Percentiles rank a stretch among this genome's conserved stretches.
Evolutionary conservation across 2,329 filamentous ascomycete genomes (phyloP).

Genomic region (Venturia asperata): DNA sequence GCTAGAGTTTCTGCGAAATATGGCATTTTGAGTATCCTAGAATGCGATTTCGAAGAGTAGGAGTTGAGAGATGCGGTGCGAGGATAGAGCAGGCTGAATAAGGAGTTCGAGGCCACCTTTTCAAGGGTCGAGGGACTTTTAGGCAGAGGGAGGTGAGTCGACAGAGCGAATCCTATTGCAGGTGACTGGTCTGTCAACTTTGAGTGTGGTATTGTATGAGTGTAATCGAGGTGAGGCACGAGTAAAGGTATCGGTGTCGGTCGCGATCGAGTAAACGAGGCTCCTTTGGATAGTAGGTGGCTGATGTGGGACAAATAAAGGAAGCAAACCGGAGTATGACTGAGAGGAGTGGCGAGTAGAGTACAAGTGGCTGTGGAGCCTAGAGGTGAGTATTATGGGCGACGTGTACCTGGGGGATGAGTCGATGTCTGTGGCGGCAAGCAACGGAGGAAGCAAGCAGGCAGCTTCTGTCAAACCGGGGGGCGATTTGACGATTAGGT

Average conservation of each 20-base stretch:
- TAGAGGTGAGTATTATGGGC: constrained; percentile 12
- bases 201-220: neutral
- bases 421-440: constrained; percentile 13
- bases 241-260: constrained; percentile 18
- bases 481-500: constrained; percentile 1
- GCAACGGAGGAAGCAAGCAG: neutral
- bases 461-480: constrained; percentile 1
- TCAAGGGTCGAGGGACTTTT: constrained; percentile 6
- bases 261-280: constrained; percentile 29
- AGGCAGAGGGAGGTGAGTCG: neutral
- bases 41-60: neutral
- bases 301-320: constrained; percentile 21
- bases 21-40: constrained; percentile 11
- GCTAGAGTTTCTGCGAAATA: constrained; percentile 10
- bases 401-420: constrained; percentile 13
- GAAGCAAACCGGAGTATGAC: constrained; percentile 14
- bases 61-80: neutral
- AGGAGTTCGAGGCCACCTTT: neutral
- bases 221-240: neutral
- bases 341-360: constrained; percentile 18
- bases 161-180: neutral
- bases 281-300: neutral
- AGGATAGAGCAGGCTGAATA: neutral
- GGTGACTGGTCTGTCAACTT: neutral
- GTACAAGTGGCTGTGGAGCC: constrained; percentile 18